Evolutionary conservation across 352 stramenopile genomes (phyloP).

Genomic region (Phytopythium ostracodes): DNA sequence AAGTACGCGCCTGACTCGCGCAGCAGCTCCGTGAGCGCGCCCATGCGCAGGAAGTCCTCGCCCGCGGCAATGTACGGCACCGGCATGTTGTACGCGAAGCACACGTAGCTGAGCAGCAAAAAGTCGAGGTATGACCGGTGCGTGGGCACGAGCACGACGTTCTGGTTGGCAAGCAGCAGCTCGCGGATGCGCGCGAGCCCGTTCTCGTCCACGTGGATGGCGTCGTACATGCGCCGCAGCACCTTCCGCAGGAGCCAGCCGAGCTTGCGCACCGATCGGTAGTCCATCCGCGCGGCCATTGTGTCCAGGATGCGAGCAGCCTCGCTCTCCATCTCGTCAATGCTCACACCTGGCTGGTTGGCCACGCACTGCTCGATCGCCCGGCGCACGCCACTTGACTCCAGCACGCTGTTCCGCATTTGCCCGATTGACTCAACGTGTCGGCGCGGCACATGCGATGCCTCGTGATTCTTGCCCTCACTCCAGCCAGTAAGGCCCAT

Average conservation of each 20-base stretch:
- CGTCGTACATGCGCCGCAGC: slow-evolving; percentile 82
- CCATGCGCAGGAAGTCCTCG: slow-evolving; percentile 80
- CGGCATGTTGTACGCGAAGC: slow-evolving; percentile 86
- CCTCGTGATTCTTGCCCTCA: slow-evolving; percentile 84
- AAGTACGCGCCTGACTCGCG: slow-evolving; percentile 77
- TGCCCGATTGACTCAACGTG: slow-evolving; percentile 57
- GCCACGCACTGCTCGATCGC: slow-evolving; percentile 45
- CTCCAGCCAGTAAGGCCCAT: slow-evolving; percentile 87
- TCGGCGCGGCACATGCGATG: slow-evolving; percentile 72
- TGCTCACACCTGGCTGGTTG: slow-evolving; percentile 19
- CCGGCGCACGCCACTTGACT: slow-evolving; percentile 45
- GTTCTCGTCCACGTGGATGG: slow-evolving; percentile 82
- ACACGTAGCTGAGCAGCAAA: slow-evolving; percentile 83
- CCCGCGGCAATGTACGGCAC: slow-evolving; percentile 79
- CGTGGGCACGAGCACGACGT: slow-evolving; percentile 80
- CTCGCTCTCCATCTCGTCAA: slow-evolving; percentile 49
- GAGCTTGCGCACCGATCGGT: slow-evolving; percentile 69
- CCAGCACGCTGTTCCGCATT: slow-evolving; percentile 71
- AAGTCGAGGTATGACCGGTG: slow-evolving; percentile 87
- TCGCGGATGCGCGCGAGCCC: slow-evolving; percentile 68
- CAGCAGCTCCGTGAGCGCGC: slow-evolving; percentile 53
- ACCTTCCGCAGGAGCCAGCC: slow-evolving; percentile 82
- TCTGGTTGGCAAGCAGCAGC: slow-evolving; percentile 43
- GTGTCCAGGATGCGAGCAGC: slow-evolving; percentile 59
- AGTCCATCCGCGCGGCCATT: slow-evolving; percentile 79